phyloP scores from a whole-genome alignment of 805 yeast genomes.

The Isabelozyma pseudorhagii region DNA sequence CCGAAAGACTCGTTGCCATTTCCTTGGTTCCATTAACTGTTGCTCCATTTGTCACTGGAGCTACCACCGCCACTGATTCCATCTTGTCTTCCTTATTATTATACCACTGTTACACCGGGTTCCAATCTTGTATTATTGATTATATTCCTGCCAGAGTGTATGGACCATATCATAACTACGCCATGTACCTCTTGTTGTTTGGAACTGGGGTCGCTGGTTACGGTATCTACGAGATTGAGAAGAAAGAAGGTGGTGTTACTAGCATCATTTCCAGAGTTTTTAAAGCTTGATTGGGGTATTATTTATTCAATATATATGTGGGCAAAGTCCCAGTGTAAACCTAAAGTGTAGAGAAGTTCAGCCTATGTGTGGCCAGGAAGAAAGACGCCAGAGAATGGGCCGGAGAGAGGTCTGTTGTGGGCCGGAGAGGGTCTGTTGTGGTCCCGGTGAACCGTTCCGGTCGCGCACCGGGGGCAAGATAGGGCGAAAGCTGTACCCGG shows the following conservation, averaged over 20 bases:
- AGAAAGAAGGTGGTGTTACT: constrained; percentile 61
- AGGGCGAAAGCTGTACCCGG: no score
- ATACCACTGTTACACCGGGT: constrained; percentile 67
- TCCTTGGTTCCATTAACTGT: constrained; percentile 62
- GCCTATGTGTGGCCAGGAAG: neutral
- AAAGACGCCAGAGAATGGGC: no score
- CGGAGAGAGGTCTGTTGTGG: no score
- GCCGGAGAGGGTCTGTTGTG: no score
- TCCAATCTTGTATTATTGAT: constrained; percentile 74
- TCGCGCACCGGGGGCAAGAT: no score
- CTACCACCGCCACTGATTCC: constrained; percentile 54
- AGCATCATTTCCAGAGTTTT: constrained; percentile 42
- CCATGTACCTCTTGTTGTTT: constrained; percentile 56
- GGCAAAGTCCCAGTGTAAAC: neutral
- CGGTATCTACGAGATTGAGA: constrained; percentile 70
- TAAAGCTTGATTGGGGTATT: constrained; percentile 25
- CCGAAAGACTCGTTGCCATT: constrained; percentile 59
- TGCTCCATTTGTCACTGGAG: constrained; percentile 58
- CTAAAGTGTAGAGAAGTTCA: neutral
- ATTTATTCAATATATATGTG: constrained; percentile 3
- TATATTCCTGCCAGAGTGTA: constrained; percentile 74
- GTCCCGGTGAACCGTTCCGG: no score
- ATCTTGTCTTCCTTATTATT: constrained; percentile 52
- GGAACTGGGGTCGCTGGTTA: constrained; percentile 67
- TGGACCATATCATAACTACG: constrained; percentile 59